Percentiles rank a stretch among this genome's conserved stretches.
These are phyloP conservation scores for Diplocarpon rosae DNA, from an alignment of 2,329 filamentous ascomycete species.

Conservation along the genomic window DNA sequence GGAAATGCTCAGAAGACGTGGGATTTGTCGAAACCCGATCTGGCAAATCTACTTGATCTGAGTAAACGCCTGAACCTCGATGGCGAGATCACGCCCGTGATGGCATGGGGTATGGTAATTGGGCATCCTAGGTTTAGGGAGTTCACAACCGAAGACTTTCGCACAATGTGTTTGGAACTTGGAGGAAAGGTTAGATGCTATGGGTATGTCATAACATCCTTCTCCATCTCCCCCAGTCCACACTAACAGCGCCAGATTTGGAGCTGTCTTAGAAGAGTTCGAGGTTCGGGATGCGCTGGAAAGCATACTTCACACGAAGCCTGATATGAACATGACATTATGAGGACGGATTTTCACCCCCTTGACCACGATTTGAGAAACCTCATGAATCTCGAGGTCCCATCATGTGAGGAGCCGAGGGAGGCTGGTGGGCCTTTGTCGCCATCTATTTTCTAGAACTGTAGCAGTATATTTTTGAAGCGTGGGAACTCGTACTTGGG, in stretches of 20 bases:
- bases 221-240: neutral
- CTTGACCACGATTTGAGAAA: neutral
- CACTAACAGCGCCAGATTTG: slow-evolving; percentile 39
- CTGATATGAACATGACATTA: slow-evolving; percentile 10
- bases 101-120: slow-evolving; percentile 81
- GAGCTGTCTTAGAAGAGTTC: slow-evolving; percentile 60
- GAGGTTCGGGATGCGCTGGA: slow-evolving; percentile 34
- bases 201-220: slow-evolving; percentile 51
- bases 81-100: slow-evolving; percentile 87
- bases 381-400: too few species aligned
- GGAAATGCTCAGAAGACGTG: slow-evolving; percentile 49
- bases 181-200: slow-evolving; percentile 80
- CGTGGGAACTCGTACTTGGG: too few species aligned
- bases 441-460: too few species aligned
- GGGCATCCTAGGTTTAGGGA: slow-evolving; percentile 57
- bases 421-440: too few species aligned
- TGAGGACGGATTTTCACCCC: neutral
- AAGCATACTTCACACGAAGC: slow-evolving; percentile 23
- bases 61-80: slow-evolving; percentile 74
- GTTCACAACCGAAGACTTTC: slow-evolving; percentile 58
- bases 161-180: slow-evolving; percentile 61
- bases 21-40: slow-evolving; percentile 63
- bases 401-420: too few species aligned
- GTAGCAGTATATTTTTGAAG: too few species aligned
- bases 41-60: slow-evolving; percentile 73